Base-by-base conservation (phyloP, 2,329 filamentous ascomycete genomes). In the Ascochyta pisi region DNA sequence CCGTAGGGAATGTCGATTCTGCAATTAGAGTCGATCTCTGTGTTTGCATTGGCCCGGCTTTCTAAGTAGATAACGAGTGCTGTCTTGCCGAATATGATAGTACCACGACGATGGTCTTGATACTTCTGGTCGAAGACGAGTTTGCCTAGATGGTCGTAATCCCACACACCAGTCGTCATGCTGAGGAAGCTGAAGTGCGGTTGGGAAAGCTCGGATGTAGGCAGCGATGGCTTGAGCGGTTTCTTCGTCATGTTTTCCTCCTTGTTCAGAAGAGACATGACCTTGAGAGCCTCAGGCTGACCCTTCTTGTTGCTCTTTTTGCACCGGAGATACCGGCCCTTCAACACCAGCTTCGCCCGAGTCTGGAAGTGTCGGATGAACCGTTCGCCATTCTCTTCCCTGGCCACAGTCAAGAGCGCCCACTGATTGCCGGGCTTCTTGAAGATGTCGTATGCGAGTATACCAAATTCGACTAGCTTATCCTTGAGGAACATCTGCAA, bases 401-500 rank as follows among this genome's bases (percentile, higher is more conserved):
- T 71, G 1, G 80, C 74, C 22, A 85, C 76, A 0, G 82, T 83
- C 37, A 85, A 59, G 12, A 71, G 75, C 0, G 78, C 83, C 59
- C 74, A 76, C 12, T 51, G 5, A 0, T 50, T 49, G 16, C 56
- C 60, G 57, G 24, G 65, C 4, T 73, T 66, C 59, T 83, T 84
- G 29, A 78, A 73, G 41, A 78, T 78, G 41, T 81, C 70, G 58
- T 76, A 83, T 27, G 71, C 66, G 4, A 71, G 47, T 51, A 84
- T 79, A 1, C 68, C 69, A 7, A 81, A 74, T 1, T 65, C 53
- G 6, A 49, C 57, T 6, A 85, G 67, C 13, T 70, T 66, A 0
- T 71, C 68, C 16, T 69, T 66, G 13, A 84, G 74, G 42, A 75
- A 78, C 0, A 73, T 61, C 15, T 70, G 67, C 10, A 84, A 58